Evolutionary conservation across 208 protist genomes (phyloP), one percentile per base, ranked within the genome.

Genomic region (Crithidia bombi): DNA sequence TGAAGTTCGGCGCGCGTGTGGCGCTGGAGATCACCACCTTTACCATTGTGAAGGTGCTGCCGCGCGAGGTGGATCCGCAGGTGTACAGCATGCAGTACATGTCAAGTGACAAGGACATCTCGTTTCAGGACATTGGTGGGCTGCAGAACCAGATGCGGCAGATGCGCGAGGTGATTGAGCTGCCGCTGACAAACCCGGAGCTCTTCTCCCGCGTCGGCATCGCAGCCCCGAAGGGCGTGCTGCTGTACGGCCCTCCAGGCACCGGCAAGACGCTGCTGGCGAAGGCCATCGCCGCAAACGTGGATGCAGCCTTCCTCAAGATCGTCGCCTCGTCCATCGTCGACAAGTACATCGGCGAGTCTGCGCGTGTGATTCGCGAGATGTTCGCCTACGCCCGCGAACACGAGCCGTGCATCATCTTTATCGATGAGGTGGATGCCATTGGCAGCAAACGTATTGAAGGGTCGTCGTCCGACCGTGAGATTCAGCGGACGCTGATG

Each of bases 381-480:
- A 99, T 99, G 98, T 99, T 99, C 84, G 98, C 94, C 77, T 98
- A 97, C 83, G 94, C 96, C 17, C 85, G 93, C 10, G 98, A 99
- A 46, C 97, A 99, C 84, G 85, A 99, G 87, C 98, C 99, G 14
- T 99, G 99, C 81, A 98, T 99, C 67, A 99, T 99, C 68, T 99
- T 99, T 79, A 99, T 99, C 87, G 99, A 99, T 85, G 99, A 99
- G 85, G 98, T 99, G 62, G 99, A 99, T 72, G 99, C 99, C 28
- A 99, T 99, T 64, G 99, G 98, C 61, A 98, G 98, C 19, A 94
- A 98, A 56, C 86, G 99, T 65, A 99, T 99, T 75, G 98, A 99
- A 75, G 99, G 98, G 54, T 99, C 97, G 10, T 97, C 92, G 35
- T 98, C 97, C 17, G 99, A 99, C 78, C 87, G 99, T 49, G 99